These are phyloP conservation scores for Dendrostoma leiphaemia DNA, from an alignment of 2,329 filamentous ascomycete genomes.

Conservation along the genomic window DNA sequence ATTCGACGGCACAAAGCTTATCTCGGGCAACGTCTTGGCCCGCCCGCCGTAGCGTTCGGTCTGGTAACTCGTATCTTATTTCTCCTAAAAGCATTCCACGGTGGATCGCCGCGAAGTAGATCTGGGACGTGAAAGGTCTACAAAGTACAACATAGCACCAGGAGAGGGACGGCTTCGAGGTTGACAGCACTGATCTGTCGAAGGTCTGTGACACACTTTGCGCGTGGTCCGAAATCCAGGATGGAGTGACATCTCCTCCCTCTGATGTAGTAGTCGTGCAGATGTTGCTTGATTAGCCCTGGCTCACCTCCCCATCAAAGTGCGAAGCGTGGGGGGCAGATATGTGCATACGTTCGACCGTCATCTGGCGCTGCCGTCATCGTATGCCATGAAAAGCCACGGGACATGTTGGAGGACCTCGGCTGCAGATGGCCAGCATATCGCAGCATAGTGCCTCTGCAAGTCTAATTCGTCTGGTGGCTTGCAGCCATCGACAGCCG, in stretches of 20 bases:
- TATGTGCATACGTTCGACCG: not conserved
- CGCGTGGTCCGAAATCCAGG: too few relatives aligned
- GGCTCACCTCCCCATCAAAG: too few relatives aligned
- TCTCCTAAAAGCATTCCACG: constrained; percentile 21
- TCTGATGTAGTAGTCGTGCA: too few relatives aligned
- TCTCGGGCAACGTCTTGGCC: not conserved
- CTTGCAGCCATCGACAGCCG: not conserved
- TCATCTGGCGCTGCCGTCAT: not conserved
- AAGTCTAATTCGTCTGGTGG: not conserved
- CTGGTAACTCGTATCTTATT: not conserved
- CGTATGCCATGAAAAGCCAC: not conserved
- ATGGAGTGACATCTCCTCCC: too few relatives aligned
- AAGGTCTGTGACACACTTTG: too few relatives aligned
- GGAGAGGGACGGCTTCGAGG: too few relatives aligned
- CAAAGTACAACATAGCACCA: too few relatives aligned
- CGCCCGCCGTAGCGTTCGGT: not conserved
- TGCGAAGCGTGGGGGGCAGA: not conserved
- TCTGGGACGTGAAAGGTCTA: too few relatives aligned
- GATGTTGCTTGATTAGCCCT: too few relatives aligned
- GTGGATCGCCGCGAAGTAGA: too few relatives aligned
- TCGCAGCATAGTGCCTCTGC: not conserved
- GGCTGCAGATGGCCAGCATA: not conserved
- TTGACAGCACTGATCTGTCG: constrained; percentile 31
- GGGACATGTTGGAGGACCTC: not conserved
- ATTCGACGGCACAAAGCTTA: constrained; percentile 1